A percentile compares a stretch with the other conserved stretches of the same genome.
phyloP scores from a whole-genome alignment of 306 rosid species.

The Prosopis cineraria region DNA sequence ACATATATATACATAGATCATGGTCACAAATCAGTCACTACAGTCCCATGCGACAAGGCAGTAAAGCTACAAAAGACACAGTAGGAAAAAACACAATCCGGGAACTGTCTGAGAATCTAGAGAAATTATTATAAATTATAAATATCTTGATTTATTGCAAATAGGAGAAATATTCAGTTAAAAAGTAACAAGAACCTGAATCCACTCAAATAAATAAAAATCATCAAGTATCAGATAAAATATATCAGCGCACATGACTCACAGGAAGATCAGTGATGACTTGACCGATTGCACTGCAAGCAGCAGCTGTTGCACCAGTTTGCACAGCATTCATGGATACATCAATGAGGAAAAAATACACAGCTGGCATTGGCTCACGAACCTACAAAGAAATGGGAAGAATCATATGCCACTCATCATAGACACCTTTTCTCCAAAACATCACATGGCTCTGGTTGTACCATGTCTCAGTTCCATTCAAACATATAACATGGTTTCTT shows the following conservation, averaged over 20 bases:
- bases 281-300: conserved; percentile 97
- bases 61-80: background rate
- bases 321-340: conserved; percentile 96
- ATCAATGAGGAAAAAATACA: conserved; percentile 91
- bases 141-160: background rate
- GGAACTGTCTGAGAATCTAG: background rate
- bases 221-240: conserved; percentile 16
- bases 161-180: background rate
- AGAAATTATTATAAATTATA: background rate
- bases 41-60: background rate
- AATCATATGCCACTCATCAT: conserved; percentile 28
- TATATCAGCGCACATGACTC: conserved; percentile 50
- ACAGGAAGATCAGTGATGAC: conserved; percentile 93
- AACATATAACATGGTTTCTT: background rate
- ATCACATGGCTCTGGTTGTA: background rate
- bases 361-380: conserved; percentile 99
- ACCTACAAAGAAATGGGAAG: conserved; percentile 54
- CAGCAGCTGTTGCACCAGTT: conserved; percentile 99
- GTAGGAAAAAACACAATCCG: background rate
- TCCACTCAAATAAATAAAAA: conserved; percentile 33
- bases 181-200: conserved; percentile 25
- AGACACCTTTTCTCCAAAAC: background rate
- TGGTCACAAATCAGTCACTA: background rate
- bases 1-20: background rate
- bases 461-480: background rate